Conservation (phyloP, 306 rosid species). For the Glycyrrhiza uralensis region DNA sequence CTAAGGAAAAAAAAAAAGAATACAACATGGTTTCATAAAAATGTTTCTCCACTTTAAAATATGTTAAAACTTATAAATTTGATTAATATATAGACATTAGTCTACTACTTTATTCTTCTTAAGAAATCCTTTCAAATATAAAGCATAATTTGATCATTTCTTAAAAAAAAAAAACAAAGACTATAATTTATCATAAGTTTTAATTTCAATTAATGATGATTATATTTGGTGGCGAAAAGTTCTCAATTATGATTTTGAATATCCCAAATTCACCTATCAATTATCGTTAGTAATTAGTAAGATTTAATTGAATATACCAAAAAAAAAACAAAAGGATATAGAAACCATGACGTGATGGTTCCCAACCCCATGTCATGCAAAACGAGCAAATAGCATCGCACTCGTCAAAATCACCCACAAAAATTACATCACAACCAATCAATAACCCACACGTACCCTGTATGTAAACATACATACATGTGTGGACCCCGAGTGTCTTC, state of each 20-base stretch:
- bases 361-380: not conserved
- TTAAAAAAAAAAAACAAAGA: not conserved
- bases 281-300: too few species aligned
- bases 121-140: too few species aligned
- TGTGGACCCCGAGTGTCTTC: constrained; percentile 67
- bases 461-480: too few species aligned
- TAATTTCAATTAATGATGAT: not conserved
- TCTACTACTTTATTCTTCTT: too few species aligned
- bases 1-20: too few species aligned
- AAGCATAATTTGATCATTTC: not conserved
- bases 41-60: too few species aligned
- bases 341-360: constrained; percentile 23
- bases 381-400: not conserved
- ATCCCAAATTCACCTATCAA: not conserved
- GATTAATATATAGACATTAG: too few species aligned
- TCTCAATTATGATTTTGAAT: not conserved
- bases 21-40: too few species aligned
- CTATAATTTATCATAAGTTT: not conserved
- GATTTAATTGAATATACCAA: too few species aligned
- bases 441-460: constrained; percentile 30
- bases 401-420: not conserved
- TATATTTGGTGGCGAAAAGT: not conserved
- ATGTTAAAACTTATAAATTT: too few species aligned
- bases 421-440: not conserved
- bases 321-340: too few species aligned